Base-by-base conservation (phyloP, 192 early-diverging fungal genomes). In the Kickxella alabastrina region DNA sequence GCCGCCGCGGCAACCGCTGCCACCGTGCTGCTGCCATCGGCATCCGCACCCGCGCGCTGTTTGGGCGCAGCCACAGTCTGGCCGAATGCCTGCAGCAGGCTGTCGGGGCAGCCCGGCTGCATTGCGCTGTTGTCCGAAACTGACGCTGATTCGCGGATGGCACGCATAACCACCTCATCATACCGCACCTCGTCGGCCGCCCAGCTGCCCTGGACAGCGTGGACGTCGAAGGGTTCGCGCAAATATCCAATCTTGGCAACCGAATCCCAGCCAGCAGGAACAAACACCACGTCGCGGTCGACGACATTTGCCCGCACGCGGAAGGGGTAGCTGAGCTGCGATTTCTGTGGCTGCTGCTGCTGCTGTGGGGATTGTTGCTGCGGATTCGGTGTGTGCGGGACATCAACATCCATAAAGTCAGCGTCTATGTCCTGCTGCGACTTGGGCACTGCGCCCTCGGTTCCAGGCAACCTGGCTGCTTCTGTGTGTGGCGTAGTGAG, bases 251-350 rank as follows among this genome's bases (percentile, higher is more conserved):
- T 92, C 54, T 94, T 92, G 24, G 86, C 86, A 79, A 39, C 39
- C 25, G 38, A 52, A 15, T 41, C 38, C 38, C 37, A 52, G 15
- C 42, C 55, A 17, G 55, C 55, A n/a, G 25, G 45, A 32, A 48
- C 87, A 64, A 91, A 74, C 25, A 95, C 89, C 25, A 79, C 75
- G 52, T 94, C 90, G 31, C 92, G 85, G 37, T 95, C 93, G 28
- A 95, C 83, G 4, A 92, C 85, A 43, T 91, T 83, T 1, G 92
- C 84, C 3, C 85, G 82, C 35, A 79, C 49, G 21, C 73, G 79
- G 68, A 88, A 92, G 2, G 37, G 49, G 24, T 40, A 41, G 35
- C 25, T 40, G 6, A 29, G 26, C 25, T 35, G 45, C 10, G 22
- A 24, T n/a, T 43, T 10, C 19, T 32, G 36, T 17, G 26, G 54